Conservation (phyloP, 352 stramenopile species). For the Blastocystis sp. region DNA sequence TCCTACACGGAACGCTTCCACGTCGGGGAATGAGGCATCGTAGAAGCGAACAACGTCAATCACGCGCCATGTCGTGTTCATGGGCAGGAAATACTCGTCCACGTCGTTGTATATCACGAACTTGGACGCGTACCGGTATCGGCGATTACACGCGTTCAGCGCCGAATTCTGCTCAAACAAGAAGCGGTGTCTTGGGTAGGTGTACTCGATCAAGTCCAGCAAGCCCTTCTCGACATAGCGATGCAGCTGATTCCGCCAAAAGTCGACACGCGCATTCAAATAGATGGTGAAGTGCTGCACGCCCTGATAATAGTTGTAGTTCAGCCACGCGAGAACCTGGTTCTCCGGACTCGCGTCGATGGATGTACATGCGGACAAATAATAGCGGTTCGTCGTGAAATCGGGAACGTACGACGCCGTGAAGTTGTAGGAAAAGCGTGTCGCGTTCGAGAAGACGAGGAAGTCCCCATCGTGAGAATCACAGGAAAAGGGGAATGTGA, state of each 20-base stretch:
- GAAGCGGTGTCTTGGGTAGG: conserved; percentile 5
- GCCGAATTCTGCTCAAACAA: conserved; percentile 34
- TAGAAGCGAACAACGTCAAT: conserved; percentile 46
- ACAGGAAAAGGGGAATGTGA: neutral
- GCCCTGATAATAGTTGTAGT: conserved; percentile 51
- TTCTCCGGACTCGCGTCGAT: neutral
- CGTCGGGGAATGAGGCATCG: neutral
- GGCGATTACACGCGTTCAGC: conserved; percentile 44
- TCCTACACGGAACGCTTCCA: conserved; percentile 11
- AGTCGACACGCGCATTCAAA: neutral
- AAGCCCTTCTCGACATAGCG: conserved; percentile 8
- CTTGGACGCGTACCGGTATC: conserved; percentile 28
- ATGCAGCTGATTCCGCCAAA: neutral
- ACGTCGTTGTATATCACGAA: conserved; percentile 62
- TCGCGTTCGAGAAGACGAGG: neutral
- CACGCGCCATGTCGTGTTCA: conserved; percentile 25
- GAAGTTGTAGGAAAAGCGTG: conserved; percentile 12
- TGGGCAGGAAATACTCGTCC: conserved; percentile 34
- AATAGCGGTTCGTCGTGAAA: conserved; percentile 19
- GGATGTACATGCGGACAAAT: conserved; percentile 15
- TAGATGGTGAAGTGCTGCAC: conserved; percentile 69
- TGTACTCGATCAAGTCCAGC: conserved; percentile 46
- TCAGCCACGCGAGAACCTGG: conserved; percentile 34
- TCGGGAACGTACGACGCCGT: neutral
- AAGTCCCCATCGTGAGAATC: neutral